Conservation (phyloP, 1,284 basidiomycete genomes). For the Blastosporella zonata region DNA sequence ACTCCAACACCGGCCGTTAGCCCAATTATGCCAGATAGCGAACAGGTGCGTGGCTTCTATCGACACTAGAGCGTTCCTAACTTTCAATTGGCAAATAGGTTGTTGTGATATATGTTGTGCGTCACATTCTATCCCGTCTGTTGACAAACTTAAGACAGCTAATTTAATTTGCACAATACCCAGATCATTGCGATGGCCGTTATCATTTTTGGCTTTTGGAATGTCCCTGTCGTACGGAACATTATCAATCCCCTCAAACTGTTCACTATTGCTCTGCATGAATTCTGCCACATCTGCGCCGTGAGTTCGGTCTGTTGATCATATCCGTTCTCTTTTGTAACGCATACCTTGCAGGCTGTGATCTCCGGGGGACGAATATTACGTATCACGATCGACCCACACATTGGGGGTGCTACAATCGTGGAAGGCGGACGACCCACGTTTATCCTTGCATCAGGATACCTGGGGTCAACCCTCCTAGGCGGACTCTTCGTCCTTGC, state of each 20-base stretch:
- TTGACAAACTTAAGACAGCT: not conserved
- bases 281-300: slow-evolving; percentile 75
- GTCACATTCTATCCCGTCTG: slow-evolving; percentile 27
- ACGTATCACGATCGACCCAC: slow-evolving; percentile 78
- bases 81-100: slow-evolving; percentile 35
- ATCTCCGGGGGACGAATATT: slow-evolving; percentile 72
- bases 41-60: slow-evolving; percentile 32
- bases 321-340: slow-evolving; percentile 8
- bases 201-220: slow-evolving; percentile 80
- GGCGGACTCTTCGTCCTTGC: slow-evolving; percentile 77
- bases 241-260: slow-evolving; percentile 79
- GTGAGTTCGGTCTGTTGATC: slow-evolving; percentile 39
- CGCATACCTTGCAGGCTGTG: slow-evolving; percentile 51
- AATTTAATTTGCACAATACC: not conserved
- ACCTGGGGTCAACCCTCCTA: slow-evolving; percentile 74
- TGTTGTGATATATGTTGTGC: slow-evolving; percentile 70
- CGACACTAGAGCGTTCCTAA: slow-evolving; percentile 1
- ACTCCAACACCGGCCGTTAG: slow-evolving; percentile 21
- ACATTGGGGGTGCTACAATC: slow-evolving; percentile 73
- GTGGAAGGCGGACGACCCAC: slow-evolving; percentile 71
- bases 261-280: slow-evolving; percentile 82
- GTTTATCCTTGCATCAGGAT: slow-evolving; percentile 71
- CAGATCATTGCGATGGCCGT: slow-evolving; percentile 78
- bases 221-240: slow-evolving; percentile 70
- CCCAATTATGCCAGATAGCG: slow-evolving; percentile 36